Base-by-base conservation (phyloP, 345 rosid genomes). In the Limnanthes douglasii region DNA sequence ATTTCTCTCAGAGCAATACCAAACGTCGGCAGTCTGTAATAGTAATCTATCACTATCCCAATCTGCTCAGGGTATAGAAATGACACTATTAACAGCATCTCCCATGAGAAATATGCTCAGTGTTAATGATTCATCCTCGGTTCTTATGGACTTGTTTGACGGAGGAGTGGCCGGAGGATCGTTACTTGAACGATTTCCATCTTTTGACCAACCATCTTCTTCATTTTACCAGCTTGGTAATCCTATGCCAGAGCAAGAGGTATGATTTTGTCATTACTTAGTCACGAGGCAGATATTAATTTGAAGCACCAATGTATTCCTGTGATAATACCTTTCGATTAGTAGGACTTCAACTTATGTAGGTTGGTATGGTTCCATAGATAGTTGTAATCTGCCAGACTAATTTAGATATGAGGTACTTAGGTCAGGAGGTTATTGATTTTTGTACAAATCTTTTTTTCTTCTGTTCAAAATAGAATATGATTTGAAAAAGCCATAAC, bases 91-190 rank as follows among this genome's bases (percentile, higher is more conserved):
- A 39, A 63, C 61, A 41, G 60, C 73, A 47, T 48, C 84, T 40
- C 69, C 86, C 49, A 33, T 62, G 66, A 72, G 70, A 50, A 69
- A 65, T 60, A 6, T 65, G 57, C 68, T 64, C 10, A 45, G 62
- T 69, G 56, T 53, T 58, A 54, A 53, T 49, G 93, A 86, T 53
- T 66, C 94, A 2, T 69, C 72, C 26, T 56, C 77, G 68, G 95
- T 83, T 45, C 92, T 90, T 6, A 65, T 73, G 53, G 94, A 90
- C 37, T 52, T 79, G 18, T 61, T 84, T 27, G 81, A 84, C 37
- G 65, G 81, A 21, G 84, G 78, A 68, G 73, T 51, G 46, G 11
- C 74, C 42, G 43, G 73, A 37, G 88, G 69, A 31, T 62, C 97
- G 47, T 66, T 79, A 48, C 73, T 73, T 37, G 64, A 62, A 28